Percentiles rank a stretch among this genome's conserved stretches.
phyloP scores from a whole-genome alignment of 2,329 filamentous ascomycete genomes.

The Curvularia spicifera region DNA sequence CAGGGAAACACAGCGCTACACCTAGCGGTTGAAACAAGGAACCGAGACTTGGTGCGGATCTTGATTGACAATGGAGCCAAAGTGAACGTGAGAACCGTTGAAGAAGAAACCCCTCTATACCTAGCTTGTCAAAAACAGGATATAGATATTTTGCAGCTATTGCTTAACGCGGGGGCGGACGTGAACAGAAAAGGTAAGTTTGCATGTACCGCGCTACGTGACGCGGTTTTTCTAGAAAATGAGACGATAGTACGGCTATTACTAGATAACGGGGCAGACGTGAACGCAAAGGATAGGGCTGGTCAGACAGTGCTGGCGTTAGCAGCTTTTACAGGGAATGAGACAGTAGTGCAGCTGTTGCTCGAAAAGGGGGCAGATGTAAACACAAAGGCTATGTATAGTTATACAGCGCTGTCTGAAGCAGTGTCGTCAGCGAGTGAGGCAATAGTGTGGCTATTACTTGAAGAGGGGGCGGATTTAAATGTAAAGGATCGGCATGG shows the following conservation, averaged over 20 bases:
- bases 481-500: not conserved
- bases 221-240: no score
- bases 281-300: not conserved
- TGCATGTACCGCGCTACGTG: no score
- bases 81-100: not conserved
- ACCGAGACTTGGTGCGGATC: not conserved
- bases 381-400: no score
- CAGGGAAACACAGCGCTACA: not conserved
- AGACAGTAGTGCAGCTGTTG: not conserved
- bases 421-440: no score
- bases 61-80: not conserved
- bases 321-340: not conserved
- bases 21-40: not conserved
- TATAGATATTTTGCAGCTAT: not conserved
- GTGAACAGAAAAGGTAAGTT: no score
- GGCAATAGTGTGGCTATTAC: not conserved
- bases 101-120: not conserved
- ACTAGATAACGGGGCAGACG: not conserved
- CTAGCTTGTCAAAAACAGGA: not conserved
- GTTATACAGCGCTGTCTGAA: no score
- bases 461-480: not conserved
- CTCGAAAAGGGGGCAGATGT: no score
- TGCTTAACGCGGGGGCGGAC: not conserved
- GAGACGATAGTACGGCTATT: no score
- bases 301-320: not conserved